phyloP scores from a whole-genome alignment of 257 asterid genomes.

The Nicotiana sylvestris region DNA sequence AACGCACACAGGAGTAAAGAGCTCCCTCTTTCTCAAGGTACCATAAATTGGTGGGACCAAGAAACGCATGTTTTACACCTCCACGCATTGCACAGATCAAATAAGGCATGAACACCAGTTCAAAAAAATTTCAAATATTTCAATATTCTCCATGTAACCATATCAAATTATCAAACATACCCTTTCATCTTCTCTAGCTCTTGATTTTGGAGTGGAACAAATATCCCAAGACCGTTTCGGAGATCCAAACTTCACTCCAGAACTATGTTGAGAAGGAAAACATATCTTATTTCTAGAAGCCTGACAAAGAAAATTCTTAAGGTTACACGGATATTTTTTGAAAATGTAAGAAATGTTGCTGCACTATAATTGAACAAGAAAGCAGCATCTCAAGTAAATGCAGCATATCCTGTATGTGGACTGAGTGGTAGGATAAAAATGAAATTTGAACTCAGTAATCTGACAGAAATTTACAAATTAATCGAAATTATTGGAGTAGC shows the following conservation, averaged over 20 bases:
- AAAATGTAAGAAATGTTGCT: neutral
- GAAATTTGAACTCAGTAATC: slow-evolving; percentile 1
- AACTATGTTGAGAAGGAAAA: slow-evolving; percentile 11
- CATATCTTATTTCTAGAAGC: slow-evolving; percentile 11
- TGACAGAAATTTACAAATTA: neutral
- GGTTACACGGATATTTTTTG: slow-evolving; percentile 9
- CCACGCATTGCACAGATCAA: neutral
- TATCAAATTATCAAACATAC: slow-evolving; percentile 8
- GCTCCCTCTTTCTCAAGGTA: neutral
- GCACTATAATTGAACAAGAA: neutral
- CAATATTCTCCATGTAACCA: neutral
- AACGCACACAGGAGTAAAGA: neutral
- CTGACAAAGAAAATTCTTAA: slow-evolving; percentile 11
- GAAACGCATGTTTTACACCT: neutral
- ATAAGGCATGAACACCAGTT: neutral
- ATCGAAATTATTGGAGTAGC: neutral
- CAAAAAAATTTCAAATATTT: neutral
- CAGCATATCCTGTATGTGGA: neutral
- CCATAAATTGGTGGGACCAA: neutral
- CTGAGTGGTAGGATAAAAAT: neutral
- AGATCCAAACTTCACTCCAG: slow-evolving; percentile 7
- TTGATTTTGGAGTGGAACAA: slow-evolving; percentile 1
- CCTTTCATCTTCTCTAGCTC: slow-evolving; percentile 9
- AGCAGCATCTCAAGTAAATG: neutral
- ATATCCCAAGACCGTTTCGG: neutral